Conservation (phyloP, 2,329 filamentous ascomycete species). For the Cladophialophora exuberans region DNA sequence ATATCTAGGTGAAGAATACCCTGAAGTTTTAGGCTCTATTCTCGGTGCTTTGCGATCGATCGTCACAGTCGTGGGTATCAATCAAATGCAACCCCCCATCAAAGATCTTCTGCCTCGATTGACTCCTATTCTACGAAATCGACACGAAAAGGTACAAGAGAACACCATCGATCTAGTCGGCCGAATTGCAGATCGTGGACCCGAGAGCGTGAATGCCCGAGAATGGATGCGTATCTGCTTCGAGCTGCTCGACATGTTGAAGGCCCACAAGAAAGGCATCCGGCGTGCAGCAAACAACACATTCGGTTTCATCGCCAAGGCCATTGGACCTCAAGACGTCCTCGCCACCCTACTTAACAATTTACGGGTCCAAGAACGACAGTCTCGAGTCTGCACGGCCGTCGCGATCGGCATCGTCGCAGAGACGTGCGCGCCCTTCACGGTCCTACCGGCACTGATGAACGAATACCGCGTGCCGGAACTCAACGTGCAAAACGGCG, state of each 20-base stretch:
- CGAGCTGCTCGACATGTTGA: constrained; percentile 97
- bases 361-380: constrained; percentile 92
- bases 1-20: constrained; percentile 97
- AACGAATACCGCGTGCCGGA: constrained; percentile 99
- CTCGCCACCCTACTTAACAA: constrained; percentile 95
- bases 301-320: constrained; percentile 98
- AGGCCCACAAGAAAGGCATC: constrained; percentile 99
- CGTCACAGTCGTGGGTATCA: constrained; percentile 96
- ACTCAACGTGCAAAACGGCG: constrained; percentile 97
- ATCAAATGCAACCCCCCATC: constrained; percentile 97
- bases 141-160: constrained; percentile 98
- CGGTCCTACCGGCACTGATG: constrained; percentile 97
- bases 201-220: constrained; percentile 92
- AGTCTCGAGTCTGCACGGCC: constrained; percentile 96
- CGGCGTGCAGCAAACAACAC: constrained; percentile 98
- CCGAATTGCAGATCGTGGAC: constrained; percentile 94
- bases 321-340: constrained; percentile 96
- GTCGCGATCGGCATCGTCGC: constrained; percentile 98
- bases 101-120: constrained; percentile 92
- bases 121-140: constrained; percentile 96
- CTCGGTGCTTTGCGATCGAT: constrained; percentile 93
- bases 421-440: constrained; percentile 97
- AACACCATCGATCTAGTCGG: constrained; percentile 98
- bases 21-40: constrained; percentile 95
- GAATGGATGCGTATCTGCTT: constrained; percentile 99